Evolutionary conservation across 2,329 filamentous ascomycete genomes (phyloP).

Genomic region (Colletotrichum tropicicola): DNA sequence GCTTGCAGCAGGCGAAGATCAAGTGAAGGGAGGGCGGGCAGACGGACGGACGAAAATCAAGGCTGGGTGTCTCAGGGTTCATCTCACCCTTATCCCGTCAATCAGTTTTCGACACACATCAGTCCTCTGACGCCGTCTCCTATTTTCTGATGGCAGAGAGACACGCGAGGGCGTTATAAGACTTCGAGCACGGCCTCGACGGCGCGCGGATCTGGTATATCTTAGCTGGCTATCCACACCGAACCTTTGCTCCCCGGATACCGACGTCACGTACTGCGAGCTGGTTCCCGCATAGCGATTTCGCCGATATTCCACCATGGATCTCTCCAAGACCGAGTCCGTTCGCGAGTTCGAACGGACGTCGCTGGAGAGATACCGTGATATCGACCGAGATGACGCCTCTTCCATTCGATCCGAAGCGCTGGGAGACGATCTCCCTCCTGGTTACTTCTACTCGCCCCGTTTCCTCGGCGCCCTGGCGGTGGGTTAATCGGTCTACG

Average conservation of each 20-base stretch:
- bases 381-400: slow-evolving; percentile 35
- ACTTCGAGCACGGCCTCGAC: slow-evolving; percentile 15
- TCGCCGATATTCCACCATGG: slow-evolving; percentile 22
- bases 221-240: neutral
- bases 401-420: slow-evolving; percentile 45
- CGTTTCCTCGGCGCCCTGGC: slow-evolving; percentile 42
- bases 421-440: slow-evolving; percentile 43
- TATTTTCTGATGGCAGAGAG: neutral
- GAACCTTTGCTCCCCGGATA: neutral
- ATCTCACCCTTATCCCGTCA: slow-evolving; percentile 11
- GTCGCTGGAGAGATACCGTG: slow-evolving; percentile 19
- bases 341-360: slow-evolving; percentile 17
- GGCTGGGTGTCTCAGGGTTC: slow-evolving; percentile 5
- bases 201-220: neutral
- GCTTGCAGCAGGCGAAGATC: neutral
- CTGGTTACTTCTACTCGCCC: slow-evolving; percentile 46
- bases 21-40: neutral
- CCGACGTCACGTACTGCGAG: neutral
- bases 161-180: neutral
- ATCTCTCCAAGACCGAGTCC: slow-evolving; percentile 32
- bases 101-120: neutral
- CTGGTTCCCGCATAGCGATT: slow-evolving; percentile 14
- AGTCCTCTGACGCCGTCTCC: neutral
- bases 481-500: slow-evolving; percentile 33
- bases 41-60: neutral